These are phyloP conservation scores for Tieghemiomyces parasiticus DNA, from an alignment of 192 early-diverging fungal genomes.

Conservation along the genomic window DNA sequence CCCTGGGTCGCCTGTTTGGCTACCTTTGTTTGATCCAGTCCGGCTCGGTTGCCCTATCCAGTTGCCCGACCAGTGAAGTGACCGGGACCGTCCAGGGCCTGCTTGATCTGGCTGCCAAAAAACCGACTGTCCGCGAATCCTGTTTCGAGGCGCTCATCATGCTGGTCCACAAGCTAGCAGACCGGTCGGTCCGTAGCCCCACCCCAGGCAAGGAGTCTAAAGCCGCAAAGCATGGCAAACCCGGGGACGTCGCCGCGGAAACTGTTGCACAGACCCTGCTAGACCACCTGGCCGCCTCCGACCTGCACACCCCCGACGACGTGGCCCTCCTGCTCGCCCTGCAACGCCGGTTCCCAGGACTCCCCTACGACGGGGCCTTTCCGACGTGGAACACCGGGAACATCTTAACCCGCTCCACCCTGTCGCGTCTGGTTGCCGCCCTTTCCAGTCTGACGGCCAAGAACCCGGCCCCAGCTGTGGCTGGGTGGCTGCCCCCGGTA, in stretches of 20 bases:
- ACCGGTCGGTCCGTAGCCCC: no score
- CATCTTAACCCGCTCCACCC: slow-evolving; percentile 17
- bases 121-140: not conserved
- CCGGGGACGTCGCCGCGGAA: no score
- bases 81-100: not conserved
- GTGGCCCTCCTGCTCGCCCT: slow-evolving; percentile 32
- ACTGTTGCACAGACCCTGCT: not conserved
- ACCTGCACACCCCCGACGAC: slow-evolving; percentile 36
- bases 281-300: slow-evolving; percentile 20
- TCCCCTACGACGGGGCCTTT: slow-evolving; percentile 15
- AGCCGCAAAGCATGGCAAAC: slow-evolving; percentile 1
- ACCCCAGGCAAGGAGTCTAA: no score
- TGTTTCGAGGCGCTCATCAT: not conserved
- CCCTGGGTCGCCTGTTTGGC: slow-evolving; percentile 88
- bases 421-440: slow-evolving; percentile 15
- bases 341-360: slow-evolving; percentile 18
- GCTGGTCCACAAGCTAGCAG: slow-evolving; percentile 11
- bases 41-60: slow-evolving; percentile 26
- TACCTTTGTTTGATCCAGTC: slow-evolving; percentile 66
- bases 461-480: slow-evolving; percentile 10
- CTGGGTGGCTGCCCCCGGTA: slow-evolving; percentile 56
- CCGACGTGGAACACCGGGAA: slow-evolving; percentile 18
- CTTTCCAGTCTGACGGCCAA: not conserved
- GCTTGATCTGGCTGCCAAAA: not conserved
- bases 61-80: slow-evolving; percentile 32